These are phyloP conservation scores for Peronosclerospora sorghi DNA, from an alignment of 352 stramenopile genomes.

Conservation along the genomic window DNA sequence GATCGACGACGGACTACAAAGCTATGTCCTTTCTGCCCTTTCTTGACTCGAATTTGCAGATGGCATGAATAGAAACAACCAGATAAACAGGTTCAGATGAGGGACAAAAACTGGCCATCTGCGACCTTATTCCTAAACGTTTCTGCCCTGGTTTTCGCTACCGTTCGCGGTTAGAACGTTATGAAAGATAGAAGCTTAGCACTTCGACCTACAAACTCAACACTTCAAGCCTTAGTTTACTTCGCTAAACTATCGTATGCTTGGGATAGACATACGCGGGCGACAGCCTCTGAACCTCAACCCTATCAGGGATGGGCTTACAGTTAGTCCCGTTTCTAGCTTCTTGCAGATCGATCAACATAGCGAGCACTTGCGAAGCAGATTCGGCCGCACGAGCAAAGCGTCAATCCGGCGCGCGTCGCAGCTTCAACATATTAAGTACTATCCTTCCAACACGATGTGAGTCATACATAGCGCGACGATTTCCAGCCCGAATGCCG, in stretches of 20 bases:
- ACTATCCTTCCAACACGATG: slow-evolving; percentile 1
- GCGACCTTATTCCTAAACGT: slow-evolving; percentile 19
- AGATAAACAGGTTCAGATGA: slow-evolving; percentile 10
- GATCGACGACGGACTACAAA: slow-evolving; percentile 25
- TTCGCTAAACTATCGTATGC: background rate
- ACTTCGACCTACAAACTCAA: background rate
- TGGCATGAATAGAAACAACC: slow-evolving; percentile 11
- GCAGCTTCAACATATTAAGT: slow-evolving; percentile 11
- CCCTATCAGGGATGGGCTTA: slow-evolving; percentile 17
- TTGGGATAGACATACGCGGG: slow-evolving; percentile 14
- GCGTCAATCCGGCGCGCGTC: background rate
- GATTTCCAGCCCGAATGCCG: slow-evolving; percentile 9
- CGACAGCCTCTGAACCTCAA: slow-evolving; percentile 10
- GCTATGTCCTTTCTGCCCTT: slow-evolving; percentile 17
- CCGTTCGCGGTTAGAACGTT: slow-evolving; percentile 8
- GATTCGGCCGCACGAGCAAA: too few species aligned
- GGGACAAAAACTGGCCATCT: slow-evolving; percentile 7
- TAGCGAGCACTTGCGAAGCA: background rate
- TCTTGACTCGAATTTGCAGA: slow-evolving; percentile 12
- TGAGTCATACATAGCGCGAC: background rate
- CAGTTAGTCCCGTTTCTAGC: slow-evolving; percentile 12
- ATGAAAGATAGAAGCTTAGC: slow-evolving; percentile 6
- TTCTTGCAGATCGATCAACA: slow-evolving; percentile 14
- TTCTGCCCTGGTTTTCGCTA: slow-evolving; percentile 1
- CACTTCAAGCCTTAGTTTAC: background rate